Evolutionary conservation across 108 stramenopile genomes (phyloP).

Genomic region (Mediolabrus comicus): DNA sequence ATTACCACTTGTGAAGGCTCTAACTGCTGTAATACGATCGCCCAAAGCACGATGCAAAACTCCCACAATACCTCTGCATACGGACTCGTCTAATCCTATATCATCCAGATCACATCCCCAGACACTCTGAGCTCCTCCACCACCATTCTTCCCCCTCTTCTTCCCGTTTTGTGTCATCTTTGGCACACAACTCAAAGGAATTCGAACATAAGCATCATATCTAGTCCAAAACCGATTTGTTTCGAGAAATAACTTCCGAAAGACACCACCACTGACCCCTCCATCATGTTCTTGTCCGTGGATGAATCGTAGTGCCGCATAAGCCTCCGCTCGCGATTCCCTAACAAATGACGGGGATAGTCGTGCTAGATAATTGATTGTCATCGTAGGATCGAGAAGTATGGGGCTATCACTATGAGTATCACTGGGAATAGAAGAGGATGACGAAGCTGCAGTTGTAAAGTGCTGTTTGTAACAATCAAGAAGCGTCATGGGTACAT

Average conservation of each 20-base stretch:
- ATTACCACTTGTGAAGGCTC: constrained; percentile 75
- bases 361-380: constrained; percentile 74
- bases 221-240: constrained; percentile 72
- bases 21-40: constrained; percentile 55
- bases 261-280: constrained; percentile 36
- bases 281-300: constrained; percentile 27
- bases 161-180: constrained; percentile 16
- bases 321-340: constrained; percentile 59
- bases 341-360: constrained; percentile 72
- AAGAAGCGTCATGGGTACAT: constrained; percentile 54
- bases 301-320: constrained; percentile 22
- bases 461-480: constrained; percentile 54
- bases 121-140: neutral
- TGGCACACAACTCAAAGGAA: constrained; percentile 49
- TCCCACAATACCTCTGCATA: constrained; percentile 47
- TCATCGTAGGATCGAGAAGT: constrained; percentile 81
- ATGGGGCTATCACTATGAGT: constrained; percentile 52
- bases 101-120: constrained; percentile 47
- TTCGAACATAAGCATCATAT: constrained; percentile 70
- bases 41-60: constrained; percentile 67
- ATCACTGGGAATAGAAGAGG: constrained; percentile 6
- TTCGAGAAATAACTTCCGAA: constrained; percentile 64
- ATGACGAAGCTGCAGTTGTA: constrained; percentile 21
- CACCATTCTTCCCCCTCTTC: constrained; percentile 6
- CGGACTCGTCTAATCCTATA: constrained; percentile 54